phyloP scores from a whole-genome alignment of 805 yeast genomes.

The Barnettozyma sucrosica region DNA sequence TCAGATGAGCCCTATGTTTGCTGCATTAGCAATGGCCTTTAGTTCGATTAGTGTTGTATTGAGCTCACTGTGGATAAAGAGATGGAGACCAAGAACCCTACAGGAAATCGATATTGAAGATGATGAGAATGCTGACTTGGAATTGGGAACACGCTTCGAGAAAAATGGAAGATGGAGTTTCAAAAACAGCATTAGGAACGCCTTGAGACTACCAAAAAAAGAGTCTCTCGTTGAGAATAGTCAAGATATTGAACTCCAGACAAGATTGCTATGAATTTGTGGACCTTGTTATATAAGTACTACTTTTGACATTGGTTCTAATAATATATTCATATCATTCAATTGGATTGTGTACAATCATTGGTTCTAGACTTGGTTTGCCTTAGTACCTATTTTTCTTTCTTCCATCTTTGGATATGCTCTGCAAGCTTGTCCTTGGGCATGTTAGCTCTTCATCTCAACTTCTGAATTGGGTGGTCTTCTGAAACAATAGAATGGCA shows the following conservation, averaged over 20 bases:
- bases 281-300: too few species aligned
- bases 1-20: conserved; percentile 79
- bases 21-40: conserved; percentile 89
- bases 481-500: background rate
- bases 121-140: conserved; percentile 15
- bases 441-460: background rate
- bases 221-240: conserved; percentile 1
- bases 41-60: conserved; percentile 86
- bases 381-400: background rate
- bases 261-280: conserved; percentile 15
- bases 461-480: background rate
- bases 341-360: background rate
- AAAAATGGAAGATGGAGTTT: conserved; percentile 13
- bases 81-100: conserved; percentile 43
- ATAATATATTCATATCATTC: background rate
- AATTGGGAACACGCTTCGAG: conserved; percentile 9
- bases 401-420: background rate
- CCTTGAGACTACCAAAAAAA: conserved; percentile 9
- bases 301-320: too few species aligned
- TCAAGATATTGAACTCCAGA: conserved; percentile 19
- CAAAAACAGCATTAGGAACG: conserved; percentile 12
- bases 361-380: background rate
- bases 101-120: background rate
- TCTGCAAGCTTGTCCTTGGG: background rate
- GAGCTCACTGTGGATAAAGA: conserved; percentile 67